Evolutionary conservation across 2,329 filamentous ascomycete genomes (phyloP), one percentile per base, ranked within the genome.

Genomic region (Paramyrothecium sp.): DNA sequence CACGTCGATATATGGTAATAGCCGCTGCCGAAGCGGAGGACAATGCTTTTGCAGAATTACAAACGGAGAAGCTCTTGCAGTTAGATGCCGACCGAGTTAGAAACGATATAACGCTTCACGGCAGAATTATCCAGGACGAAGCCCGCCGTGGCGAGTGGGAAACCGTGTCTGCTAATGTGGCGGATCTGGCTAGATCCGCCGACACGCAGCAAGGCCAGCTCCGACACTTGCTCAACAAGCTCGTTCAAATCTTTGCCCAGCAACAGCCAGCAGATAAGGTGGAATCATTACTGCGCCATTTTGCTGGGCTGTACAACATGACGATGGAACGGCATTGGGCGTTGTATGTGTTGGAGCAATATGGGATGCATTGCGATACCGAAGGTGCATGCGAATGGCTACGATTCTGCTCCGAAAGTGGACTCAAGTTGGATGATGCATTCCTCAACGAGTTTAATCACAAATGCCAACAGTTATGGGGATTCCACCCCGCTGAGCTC

Each of bases 401-500:
- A 2, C 62, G 67, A 19, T 74, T 71, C 46, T 74, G 72, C 48
- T 57, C 63, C 26, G 60, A 65, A 11, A 60, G 61, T 23, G 69
- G 70, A 2, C 56, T 73, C 13, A 58, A 61, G 30, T 61, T 70
- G 51, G 65, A 72, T 23, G 60, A 69, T n/a, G 53, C 58, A 3
- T 72, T 72, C 59, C 61, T 69, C 53, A 62, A 67, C 26, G 58
- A 64, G 38, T 61, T 73, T 26, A 60, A 64, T 21, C 58, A 62
- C 22, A 66, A 61, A 12, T 73, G 70, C 51, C 70, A 69, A 58
- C 70, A 65, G 56, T 71, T 66, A 51, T 73, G 71, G 71, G 67
- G 60, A 53, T 63, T 78, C 19, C 22, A 56, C 4, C 57, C 63
- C n/a, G n/a, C 23, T 13, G 63, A 68, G 30, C 53, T 68, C 22